phyloP scores from a whole-genome alignment of 495 filamentous ascomycete species.

The Endocarpon pusillum region DNA sequence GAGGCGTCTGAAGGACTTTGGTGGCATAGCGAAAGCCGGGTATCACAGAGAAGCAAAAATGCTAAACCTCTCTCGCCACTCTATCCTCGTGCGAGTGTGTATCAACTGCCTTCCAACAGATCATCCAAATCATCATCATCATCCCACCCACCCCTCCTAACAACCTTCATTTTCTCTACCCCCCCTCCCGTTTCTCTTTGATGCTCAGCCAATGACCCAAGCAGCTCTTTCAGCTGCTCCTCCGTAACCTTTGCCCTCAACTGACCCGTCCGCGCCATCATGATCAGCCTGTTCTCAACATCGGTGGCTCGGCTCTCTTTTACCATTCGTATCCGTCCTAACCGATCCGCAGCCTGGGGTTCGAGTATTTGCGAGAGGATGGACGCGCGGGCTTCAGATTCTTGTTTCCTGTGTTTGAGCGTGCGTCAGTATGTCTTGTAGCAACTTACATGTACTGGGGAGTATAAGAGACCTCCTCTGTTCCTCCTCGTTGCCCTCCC shows the following conservation, averaged over 20 bases:
- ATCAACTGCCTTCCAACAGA: conserved; percentile 18
- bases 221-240: conserved; percentile 77
- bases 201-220: conserved; percentile 66
- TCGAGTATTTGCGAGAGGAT: conserved; percentile 85
- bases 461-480: conserved; percentile 36
- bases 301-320: conserved; percentile 82
- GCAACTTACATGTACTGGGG: background rate
- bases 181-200: conserved; percentile 29
- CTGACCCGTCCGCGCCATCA: conserved; percentile 76
- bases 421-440: conserved; percentile 4
- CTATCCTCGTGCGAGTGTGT: too few species aligned
- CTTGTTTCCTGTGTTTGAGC: conserved; percentile 18
- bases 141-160: conserved; percentile 70
- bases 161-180: conserved; percentile 57
- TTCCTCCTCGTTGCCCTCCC: conserved; percentile 39
- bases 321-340: conserved; percentile 87
- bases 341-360: conserved; percentile 80
- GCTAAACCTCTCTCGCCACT: too few species aligned
- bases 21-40: too few species aligned
- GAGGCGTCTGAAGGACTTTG: too few species aligned
- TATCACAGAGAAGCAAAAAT: too few species aligned
- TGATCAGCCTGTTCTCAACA: conserved; percentile 83
- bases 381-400: conserved; percentile 51
- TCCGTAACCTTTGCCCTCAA: conserved; percentile 78
- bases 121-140: conserved; percentile 74